Percentiles rank a stretch among this genome's conserved stretches.
phyloP scores from a whole-genome alignment of 495 filamentous ascomycete species.

The Letharia lupina region DNA sequence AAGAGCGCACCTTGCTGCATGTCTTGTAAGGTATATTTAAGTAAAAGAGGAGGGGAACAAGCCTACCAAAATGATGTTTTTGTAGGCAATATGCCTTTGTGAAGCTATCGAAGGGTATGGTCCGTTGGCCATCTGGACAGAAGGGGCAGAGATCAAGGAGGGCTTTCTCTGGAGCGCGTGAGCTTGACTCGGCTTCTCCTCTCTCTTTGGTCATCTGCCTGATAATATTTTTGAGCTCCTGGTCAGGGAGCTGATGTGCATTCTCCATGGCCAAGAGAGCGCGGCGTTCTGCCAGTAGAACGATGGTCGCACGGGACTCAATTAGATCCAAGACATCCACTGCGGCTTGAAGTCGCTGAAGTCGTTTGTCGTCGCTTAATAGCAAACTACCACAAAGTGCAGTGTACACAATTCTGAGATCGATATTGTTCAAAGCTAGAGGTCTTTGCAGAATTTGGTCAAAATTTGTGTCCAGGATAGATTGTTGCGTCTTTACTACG shows the following conservation, averaged over 20 bases:
- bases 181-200: background rate
- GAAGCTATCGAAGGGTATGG: slow-evolving; percentile 15
- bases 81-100: slow-evolving; percentile 15
- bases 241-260: background rate
- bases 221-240: background rate
- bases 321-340: background rate
- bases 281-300: background rate
- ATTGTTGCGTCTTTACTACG: slow-evolving; percentile 16
- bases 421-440: background rate
- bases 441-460: background rate
- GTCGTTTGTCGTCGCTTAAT: background rate
- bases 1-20: slow-evolving; percentile 46
- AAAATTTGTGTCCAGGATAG: slow-evolving; percentile 3
- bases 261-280: background rate
- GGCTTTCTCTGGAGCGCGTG: background rate
- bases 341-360: background rate
- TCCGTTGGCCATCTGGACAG: background rate
- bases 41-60: no score
- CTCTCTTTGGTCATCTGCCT: slow-evolving; percentile 2
- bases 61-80: slow-evolving; percentile 21
- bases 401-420: slow-evolving; percentile 9
- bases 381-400: slow-evolving; percentile 8
- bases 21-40: background rate
- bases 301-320: background rate
- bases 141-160: slow-evolving; percentile 18